Evolutionary conservation across 768 basidiomycete genomes (phyloP).

Genomic region (Auricularia sp.): DNA sequence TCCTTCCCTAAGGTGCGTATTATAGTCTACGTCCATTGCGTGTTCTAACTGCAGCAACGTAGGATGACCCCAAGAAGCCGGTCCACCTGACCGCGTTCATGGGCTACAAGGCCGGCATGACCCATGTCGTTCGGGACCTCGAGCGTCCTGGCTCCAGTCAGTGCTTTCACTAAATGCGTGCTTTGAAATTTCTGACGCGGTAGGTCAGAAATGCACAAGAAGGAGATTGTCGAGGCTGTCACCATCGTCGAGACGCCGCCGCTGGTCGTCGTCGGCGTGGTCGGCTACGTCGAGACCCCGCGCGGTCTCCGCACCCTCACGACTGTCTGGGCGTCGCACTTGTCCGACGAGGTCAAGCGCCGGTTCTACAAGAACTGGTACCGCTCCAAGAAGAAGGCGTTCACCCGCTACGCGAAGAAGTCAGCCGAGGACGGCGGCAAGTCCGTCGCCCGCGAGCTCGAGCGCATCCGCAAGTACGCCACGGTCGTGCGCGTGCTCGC

Average conservation of each 20-base stretch:
- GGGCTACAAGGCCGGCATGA: slow-evolving; percentile 99
- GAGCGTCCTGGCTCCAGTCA: slow-evolving; percentile 98
- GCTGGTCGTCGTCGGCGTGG: slow-evolving; percentile 92
- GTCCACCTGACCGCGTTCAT: slow-evolving; percentile 96
- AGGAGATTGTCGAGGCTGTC: slow-evolving; percentile 97
- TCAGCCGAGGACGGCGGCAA: slow-evolving; percentile 92
- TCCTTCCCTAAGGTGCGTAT: slow-evolving; percentile 90
- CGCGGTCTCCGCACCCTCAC: slow-evolving; percentile 97
- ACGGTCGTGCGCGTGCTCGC: slow-evolving; percentile 98
- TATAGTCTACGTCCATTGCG: not conserved
- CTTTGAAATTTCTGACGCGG: not conserved
- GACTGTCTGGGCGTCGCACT: slow-evolving; percentile 96
- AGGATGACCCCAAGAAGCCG: slow-evolving; percentile 99
- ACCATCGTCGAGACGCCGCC: slow-evolving; percentile 95
- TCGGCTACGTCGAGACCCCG: slow-evolving; percentile 99
- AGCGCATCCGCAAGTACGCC: slow-evolving; percentile 99
- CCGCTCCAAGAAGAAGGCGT: slow-evolving; percentile 99
- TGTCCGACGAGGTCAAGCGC: slow-evolving; percentile 95
- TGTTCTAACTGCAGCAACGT: slow-evolving; percentile 2
- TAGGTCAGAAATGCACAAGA: slow-evolving; percentile 94
- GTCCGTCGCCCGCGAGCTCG: slow-evolving; percentile 87
- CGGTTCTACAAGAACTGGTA: slow-evolving; percentile 99
- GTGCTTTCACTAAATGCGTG: slow-evolving; percentile 24
- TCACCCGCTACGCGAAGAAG: slow-evolving; percentile 99
- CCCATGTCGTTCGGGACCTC: slow-evolving; percentile 96